A percentile compares a stretch with the other conserved stretches of the same genome.
Evolutionary conservation across 352 stramenopile genomes (phyloP).

Genomic region (Phytophthora syringae): DNA sequence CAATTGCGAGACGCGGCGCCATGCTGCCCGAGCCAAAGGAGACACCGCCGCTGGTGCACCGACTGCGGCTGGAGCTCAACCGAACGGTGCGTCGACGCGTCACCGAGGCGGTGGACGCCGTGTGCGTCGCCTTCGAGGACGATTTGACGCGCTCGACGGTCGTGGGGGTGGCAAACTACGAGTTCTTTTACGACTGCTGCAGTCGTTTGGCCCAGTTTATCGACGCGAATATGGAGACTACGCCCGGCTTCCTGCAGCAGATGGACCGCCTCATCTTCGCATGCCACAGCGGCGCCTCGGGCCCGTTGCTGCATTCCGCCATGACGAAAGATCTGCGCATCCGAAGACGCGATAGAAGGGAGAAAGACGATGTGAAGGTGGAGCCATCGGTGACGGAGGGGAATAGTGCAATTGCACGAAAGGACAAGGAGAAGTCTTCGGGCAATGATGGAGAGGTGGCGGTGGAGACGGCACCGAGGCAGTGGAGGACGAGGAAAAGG

Average conservation of each 20-base stretch:
- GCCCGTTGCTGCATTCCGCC: slow-evolving; percentile 39
- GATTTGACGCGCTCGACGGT: slow-evolving; percentile 10
- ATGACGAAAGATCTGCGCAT: slow-evolving; percentile 62
- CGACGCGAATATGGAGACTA: slow-evolving; percentile 57
- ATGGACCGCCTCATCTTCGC: slow-evolving; percentile 75
- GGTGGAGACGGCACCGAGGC: slow-evolving; percentile 3
- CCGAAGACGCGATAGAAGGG: slow-evolving; percentile 1
- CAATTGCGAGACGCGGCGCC: slow-evolving; percentile 5
- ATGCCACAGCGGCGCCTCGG: slow-evolving; percentile 56
- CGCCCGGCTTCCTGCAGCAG: slow-evolving; percentile 62
- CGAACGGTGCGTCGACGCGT: slow-evolving; percentile 45
- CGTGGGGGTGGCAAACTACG: slow-evolving; percentile 33
- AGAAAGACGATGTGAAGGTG: neutral
- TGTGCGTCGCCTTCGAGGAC: slow-evolving; percentile 48
- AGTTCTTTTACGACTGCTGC: slow-evolving; percentile 60
- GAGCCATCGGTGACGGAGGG: neutral
- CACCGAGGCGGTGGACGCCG: slow-evolving; percentile 50
- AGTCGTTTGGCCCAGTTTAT: slow-evolving; percentile 54
- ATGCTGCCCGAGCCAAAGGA: slow-evolving; percentile 15
- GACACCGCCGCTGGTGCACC: slow-evolving; percentile 2
- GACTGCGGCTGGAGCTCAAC: slow-evolving; percentile 40
- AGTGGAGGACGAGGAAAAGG: slow-evolving; percentile 32
- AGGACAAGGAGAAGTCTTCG: neutral
- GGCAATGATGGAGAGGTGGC: neutral
- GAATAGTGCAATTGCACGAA: slow-evolving; percentile 1